These are phyloP conservation scores for Hypoxylon sp. DNA, from an alignment of 2,329 filamentous ascomycete genomes.

Conservation along the genomic window DNA sequence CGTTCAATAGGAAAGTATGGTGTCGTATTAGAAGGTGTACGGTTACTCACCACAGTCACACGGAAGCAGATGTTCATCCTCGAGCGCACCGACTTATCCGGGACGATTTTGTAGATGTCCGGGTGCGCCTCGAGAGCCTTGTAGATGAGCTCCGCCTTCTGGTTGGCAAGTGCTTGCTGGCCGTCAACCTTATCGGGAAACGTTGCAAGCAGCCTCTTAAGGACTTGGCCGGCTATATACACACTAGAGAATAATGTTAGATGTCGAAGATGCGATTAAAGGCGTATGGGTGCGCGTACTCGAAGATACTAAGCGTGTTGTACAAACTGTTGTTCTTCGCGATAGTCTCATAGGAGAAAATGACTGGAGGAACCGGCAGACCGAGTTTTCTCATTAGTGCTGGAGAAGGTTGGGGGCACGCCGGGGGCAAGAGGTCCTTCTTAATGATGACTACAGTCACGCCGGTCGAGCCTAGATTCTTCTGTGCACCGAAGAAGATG, in stretches of 20 bases:
- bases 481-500: slow-evolving; percentile 95
- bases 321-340: slow-evolving; percentile 96
- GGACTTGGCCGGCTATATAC: slow-evolving; percentile 90
- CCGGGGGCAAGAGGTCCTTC: slow-evolving; percentile 82
- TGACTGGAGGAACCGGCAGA: slow-evolving; percentile 82
- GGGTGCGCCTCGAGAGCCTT: slow-evolving; percentile 80
- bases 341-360: slow-evolving; percentile 86
- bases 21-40: background rate
- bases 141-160: slow-evolving; percentile 86
- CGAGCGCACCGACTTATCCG: slow-evolving; percentile 81
- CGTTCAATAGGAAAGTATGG: background rate
- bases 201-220: slow-evolving; percentile 78
- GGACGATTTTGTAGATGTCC: slow-evolving; percentile 81
- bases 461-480: slow-evolving; percentile 90
- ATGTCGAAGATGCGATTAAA: background rate
- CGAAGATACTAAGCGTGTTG: slow-evolving; percentile 96
- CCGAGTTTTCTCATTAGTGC: slow-evolving; percentile 79
- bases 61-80: slow-evolving; percentile 98
- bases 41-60: slow-evolving; percentile 64
- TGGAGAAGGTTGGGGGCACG: slow-evolving; percentile 74
- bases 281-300: slow-evolving; percentile 60
- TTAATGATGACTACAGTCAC: slow-evolving; percentile 89
- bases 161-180: slow-evolving; percentile 79
- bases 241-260: slow-evolving; percentile 67
- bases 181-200: slow-evolving; percentile 80